Base-by-base conservation (phyloP, 768 basidiomycete genomes). In the Zangia roseola region DNA sequence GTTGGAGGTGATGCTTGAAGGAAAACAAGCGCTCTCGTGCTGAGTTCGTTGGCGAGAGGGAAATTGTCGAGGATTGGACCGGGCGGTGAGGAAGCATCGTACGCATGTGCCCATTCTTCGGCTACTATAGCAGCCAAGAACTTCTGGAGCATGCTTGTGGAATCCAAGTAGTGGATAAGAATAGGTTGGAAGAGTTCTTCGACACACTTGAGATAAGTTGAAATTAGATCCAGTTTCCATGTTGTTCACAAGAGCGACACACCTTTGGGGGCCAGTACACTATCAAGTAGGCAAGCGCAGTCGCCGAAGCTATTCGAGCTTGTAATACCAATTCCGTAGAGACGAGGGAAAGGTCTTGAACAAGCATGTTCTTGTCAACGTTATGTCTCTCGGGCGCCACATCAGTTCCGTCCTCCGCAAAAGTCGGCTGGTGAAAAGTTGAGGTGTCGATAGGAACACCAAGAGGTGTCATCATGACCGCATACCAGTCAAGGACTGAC, bases 361-460 rank as follows among this genome's bases (percentile, higher is more conserved):
- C 76, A 20, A 97, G 75, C 85, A 98, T 93, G 50, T 88, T 88
- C 75, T 93, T 98, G 73, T 99, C 97, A 26, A 98, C 91, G 58
- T 97, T 94, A 64, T 98, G 91, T 39, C 84, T 79, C 64, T 91
- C 87, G 0, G 76, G 71, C 17, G 24, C 37, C 2, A 71, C 67
- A 20, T 74, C 71, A 6, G 69, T 67, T 10, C 77, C 78, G 46
- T 79, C 74, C 14, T 71, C 68, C 1, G 74, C 62, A n/a, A 79
- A 65, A 4, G 75, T 71, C 4, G 86, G 81, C 39, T 77, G 75
- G 66, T 86, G 84, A 62, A 97, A 93, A 14, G 76, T 71, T 0
- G 81, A 68, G 0, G 80, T 61, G 53, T 94, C 85, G 55, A 97
- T 76, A 3, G 88, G 76, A 13, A 83, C 74, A 23, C 94, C 93